These are phyloP conservation scores for Xerocomellus chrysenteron DNA, from an alignment of 768 basidiomycete genomes.

Conservation along the genomic window DNA sequence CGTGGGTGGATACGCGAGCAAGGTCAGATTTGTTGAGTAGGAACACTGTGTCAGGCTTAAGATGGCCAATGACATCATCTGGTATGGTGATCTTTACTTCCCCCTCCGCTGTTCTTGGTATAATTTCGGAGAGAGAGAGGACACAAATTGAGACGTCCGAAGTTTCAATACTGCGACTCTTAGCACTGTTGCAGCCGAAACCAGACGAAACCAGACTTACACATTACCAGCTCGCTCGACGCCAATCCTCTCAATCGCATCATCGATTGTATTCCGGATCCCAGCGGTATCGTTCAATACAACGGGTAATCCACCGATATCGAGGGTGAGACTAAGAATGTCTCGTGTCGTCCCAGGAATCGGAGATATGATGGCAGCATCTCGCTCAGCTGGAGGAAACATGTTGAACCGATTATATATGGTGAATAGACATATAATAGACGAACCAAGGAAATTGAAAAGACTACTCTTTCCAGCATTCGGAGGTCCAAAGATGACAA, in stretches of 20 bases:
- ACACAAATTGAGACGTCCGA: slow-evolving; percentile 82
- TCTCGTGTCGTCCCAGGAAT: slow-evolving; percentile 90
- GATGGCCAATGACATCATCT: slow-evolving; percentile 44
- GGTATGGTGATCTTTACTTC: slow-evolving; percentile 38
- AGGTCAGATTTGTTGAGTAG: slow-evolving; percentile 82
- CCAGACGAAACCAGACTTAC: slow-evolving; percentile 43
- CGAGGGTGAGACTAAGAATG: slow-evolving; percentile 78
- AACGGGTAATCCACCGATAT: slow-evolving; percentile 85
- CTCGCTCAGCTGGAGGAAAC: slow-evolving; percentile 64
- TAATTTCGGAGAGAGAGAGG: slow-evolving; percentile 60
- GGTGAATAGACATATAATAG: background rate
- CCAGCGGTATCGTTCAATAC: slow-evolving; percentile 87
- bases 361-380: slow-evolving; percentile 87
- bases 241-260: slow-evolving; percentile 75
- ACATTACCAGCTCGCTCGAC: slow-evolving; percentile 67
- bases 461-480: slow-evolving; percentile 94
- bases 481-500: slow-evolving; percentile 90
- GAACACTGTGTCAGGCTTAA: slow-evolving; percentile 60
- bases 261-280: slow-evolving; percentile 62
- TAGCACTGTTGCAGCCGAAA: background rate
- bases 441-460: slow-evolving; percentile 76
- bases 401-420: background rate
- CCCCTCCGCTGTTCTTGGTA: slow-evolving; percentile 6
- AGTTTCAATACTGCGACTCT: slow-evolving; percentile 50
- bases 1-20: slow-evolving; percentile 13